A percentile compares a stretch with the other conserved stretches of the same genome.
Evolutionary conservation across 352 stramenopile species (phyloP).

Genomic region (Globisporangium polare): DNA sequence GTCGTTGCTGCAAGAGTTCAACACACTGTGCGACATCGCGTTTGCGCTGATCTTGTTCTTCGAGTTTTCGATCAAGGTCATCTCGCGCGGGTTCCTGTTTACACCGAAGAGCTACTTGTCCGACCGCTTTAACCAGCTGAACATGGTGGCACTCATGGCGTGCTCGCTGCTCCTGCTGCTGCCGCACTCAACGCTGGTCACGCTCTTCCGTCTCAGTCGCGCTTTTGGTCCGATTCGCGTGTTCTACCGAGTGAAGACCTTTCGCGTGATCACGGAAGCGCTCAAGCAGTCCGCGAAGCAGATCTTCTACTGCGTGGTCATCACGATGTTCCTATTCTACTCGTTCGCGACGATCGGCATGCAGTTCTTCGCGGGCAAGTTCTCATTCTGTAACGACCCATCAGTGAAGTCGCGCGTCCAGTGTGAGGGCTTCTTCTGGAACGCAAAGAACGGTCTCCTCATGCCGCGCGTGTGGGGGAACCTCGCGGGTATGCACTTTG

Average conservation of each 20-base stretch:
- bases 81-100: conserved; percentile 74
- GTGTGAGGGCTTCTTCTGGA: conserved; percentile 71
- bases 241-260: conserved; percentile 83
- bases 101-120: conserved; percentile 80
- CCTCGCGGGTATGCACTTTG: conserved; percentile 74
- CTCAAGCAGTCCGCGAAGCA: conserved; percentile 67
- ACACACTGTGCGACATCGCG: conserved; percentile 59
- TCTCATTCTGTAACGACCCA: conserved; percentile 79
- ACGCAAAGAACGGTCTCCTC: conserved; percentile 42
- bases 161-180: conserved; percentile 72
- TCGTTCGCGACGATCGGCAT: conserved; percentile 83
- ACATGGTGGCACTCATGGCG: conserved; percentile 75
- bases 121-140: conserved; percentile 81
- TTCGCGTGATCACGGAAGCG: conserved; percentile 81
- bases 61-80: conserved; percentile 83
- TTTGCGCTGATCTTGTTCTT: conserved; percentile 76
- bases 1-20: conserved; percentile 77
- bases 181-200: conserved; percentile 70
- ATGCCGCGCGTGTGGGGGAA: conserved; percentile 79
- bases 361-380: conserved; percentile 80
- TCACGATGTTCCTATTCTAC: conserved; percentile 81
- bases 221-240: conserved; percentile 81
- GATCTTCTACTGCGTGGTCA: conserved; percentile 80
- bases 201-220: conserved; percentile 65
- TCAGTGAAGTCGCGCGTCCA: conserved; percentile 33